phyloP scores from a whole-genome alignment of 2,329 filamentous ascomycete genomes.

The Trichoderma atroviride region DNA sequence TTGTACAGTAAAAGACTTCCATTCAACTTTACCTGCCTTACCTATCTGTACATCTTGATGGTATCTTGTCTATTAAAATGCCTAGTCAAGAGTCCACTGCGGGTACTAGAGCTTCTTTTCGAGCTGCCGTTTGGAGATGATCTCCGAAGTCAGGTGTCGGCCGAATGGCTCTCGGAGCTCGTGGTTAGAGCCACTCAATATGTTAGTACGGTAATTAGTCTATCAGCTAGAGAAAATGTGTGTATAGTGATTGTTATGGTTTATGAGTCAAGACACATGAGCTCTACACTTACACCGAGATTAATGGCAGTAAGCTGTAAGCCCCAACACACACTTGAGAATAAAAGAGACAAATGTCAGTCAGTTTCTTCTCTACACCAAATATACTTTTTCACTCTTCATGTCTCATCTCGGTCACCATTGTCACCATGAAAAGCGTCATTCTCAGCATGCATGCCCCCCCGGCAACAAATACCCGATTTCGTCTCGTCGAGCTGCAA shows the following conservation, averaged over 20 bases:
- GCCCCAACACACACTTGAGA: not conserved
- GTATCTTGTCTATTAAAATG: not conserved
- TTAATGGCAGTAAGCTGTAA: not conserved
- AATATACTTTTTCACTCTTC: not conserved
- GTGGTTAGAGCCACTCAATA: not conserved
- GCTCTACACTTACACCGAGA: not conserved
- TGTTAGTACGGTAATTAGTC: not conserved
- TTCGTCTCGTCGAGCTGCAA: not conserved
- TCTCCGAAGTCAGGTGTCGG: conserved; percentile 5
- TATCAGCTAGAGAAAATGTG: not conserved
- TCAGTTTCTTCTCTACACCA: not conserved
- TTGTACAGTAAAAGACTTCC: too few relatives aligned
- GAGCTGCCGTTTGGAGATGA: conserved; percentile 17
- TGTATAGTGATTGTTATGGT: not conserved
- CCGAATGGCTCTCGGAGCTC: not conserved
- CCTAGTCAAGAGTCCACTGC: conserved; percentile 1
- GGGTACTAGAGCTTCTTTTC: not conserved
- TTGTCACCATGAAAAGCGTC: not conserved
- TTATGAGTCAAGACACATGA: not conserved
- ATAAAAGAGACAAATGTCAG: not conserved
- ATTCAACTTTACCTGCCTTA: too few relatives aligned
- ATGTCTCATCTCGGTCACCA: not conserved
- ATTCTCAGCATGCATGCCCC: not conserved
- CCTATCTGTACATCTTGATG: not conserved
- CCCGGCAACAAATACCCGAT: not conserved